Percentiles rank a stretch among this genome's conserved stretches.
phyloP scores from a whole-genome alignment of 257 asterid species.

The Jacaranda mimosifolia region DNA sequence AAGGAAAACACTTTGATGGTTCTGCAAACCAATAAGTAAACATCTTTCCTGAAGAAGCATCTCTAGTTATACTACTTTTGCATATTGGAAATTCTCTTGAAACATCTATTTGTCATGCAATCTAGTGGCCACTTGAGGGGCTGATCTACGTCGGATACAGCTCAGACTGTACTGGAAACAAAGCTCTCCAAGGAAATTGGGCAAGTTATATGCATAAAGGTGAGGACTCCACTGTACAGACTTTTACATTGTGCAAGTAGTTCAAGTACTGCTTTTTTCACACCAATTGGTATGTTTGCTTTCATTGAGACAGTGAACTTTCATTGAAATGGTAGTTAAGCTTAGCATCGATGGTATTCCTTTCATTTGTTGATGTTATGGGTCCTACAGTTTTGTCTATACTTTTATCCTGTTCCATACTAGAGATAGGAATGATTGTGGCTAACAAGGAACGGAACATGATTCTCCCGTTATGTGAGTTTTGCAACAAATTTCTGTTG shows the following conservation, averaged over 20 bases:
- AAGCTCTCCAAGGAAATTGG: neutral
- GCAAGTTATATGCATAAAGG: constrained; percentile 17
- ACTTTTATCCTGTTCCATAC: neutral
- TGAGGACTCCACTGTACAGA: constrained; percentile 8
- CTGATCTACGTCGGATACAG: constrained; percentile 29
- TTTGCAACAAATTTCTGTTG: neutral
- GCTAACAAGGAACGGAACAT: constrained; percentile 27
- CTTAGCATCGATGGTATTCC: neutral
- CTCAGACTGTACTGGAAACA: constrained; percentile 21
- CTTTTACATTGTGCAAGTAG: constrained; percentile 11
- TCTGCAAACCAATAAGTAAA: neutral
- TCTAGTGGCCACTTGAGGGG: neutral
- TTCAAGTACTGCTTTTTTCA: constrained; percentile 17
- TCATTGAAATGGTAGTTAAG: constrained; percentile 16
- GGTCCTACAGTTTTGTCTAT: constrained; percentile 1
- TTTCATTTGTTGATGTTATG: constrained; percentile 2
- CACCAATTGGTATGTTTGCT: constrained; percentile 21
- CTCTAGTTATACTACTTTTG: constrained; percentile 2
- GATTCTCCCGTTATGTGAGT: constrained; percentile 30
- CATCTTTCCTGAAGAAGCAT: neutral
- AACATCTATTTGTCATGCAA: constrained; percentile 1
- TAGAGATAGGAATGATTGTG: constrained; percentile 26
- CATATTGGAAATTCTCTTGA: neutral
- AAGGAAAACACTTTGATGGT: no score
- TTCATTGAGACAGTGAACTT: neutral